Percentiles rank a stretch among this genome's conserved stretches.
phyloP scores from a whole-genome alignment of 768 basidiomycete genomes.

The Austroboletus festivus region DNA sequence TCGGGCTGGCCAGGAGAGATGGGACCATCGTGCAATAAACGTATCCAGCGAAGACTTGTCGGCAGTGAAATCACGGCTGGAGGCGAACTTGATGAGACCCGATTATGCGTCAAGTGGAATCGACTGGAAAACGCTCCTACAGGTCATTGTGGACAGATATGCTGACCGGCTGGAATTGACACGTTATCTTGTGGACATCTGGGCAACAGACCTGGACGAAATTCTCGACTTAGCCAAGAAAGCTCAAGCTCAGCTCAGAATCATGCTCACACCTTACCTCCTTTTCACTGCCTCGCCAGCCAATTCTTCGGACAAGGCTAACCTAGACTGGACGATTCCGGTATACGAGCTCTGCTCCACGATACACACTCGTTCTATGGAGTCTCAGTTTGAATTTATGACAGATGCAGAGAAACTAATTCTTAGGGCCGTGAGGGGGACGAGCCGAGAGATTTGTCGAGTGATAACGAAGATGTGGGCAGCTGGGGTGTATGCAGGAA shows the following conservation, averaged over 20 bases:
- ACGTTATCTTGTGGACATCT: slow-evolving; percentile 18
- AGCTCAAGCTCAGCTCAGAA: slow-evolving; percentile 23
- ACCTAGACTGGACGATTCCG: slow-evolving; percentile 27
- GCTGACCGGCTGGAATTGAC: slow-evolving; percentile 30
- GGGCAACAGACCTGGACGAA: slow-evolving; percentile 1
- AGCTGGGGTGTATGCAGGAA: no score
- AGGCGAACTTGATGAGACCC: slow-evolving; percentile 8
- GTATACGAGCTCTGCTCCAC: slow-evolving; percentile 30
- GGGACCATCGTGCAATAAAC: slow-evolving; percentile 29
- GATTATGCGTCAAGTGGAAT: slow-evolving; percentile 22
- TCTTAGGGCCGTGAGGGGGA: slow-evolving; percentile 29
- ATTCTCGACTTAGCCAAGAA: slow-evolving; percentile 8
- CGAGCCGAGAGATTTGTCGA: slow-evolving; percentile 37
- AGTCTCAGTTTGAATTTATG: slow-evolving; percentile 9
- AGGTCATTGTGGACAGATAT: slow-evolving; percentile 30
- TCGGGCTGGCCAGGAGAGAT: slow-evolving; percentile 25
- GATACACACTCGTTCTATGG: slow-evolving; percentile 20
- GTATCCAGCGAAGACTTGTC: slow-evolving; percentile 25
- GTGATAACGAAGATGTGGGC: no score
- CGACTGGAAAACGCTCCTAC: slow-evolving; percentile 34
- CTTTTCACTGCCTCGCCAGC: slow-evolving; percentile 11
- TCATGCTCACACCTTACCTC: slow-evolving; percentile 31
- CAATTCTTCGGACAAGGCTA: neutral
- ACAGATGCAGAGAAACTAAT: slow-evolving; percentile 29
- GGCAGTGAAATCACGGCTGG: slow-evolving; percentile 5